Base-by-base conservation (phyloP, 257 asterid species). In the Knoxia roxburghii region DNA sequence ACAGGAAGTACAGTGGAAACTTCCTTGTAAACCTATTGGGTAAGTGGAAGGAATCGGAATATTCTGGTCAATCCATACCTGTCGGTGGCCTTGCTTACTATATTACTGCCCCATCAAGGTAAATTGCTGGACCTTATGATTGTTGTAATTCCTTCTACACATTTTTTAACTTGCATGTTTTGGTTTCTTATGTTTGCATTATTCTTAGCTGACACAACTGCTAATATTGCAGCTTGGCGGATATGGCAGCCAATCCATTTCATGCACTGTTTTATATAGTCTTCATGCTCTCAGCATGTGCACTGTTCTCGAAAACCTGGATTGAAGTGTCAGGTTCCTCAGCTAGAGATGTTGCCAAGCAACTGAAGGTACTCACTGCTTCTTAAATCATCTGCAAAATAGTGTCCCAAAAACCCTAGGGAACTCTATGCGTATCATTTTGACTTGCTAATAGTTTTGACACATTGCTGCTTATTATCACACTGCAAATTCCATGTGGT, bases 311-410 rank as follows among this genome's bases (percentile, higher is more conserved):
- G 45, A 90, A 90, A 68, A 88, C 96, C 6, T 90, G 97, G 96
- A 90, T 90, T 62, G 97, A 88, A 81, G 97, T 90, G 59, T 90
- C 97, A 10, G 96, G 97, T 61, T 90, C 97, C 26, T 90, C 97
- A 13, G 96, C 97, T 33, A 84, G 78, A 71, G 97, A 90, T 43
- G 97, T 90, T 51, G 97, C 96, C 59, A 90, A 88, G 80, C 97
- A 90, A 80, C 86, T 90, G 27, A 90, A 86, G 96, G 97, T 90
- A 77, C 3, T 64, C 5, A 4, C 65, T 20, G 69, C 53, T n/a
- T 5, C 33, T 53, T 24, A 12, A 53, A 50, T 45, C 35, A 45
- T 72, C 10, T 48, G 63, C 27, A 15, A 0, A 63, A 27, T n/a
- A 15, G 21, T 18, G 2, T n/a, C 1, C 5, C 17, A 7, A 11